Base-by-base conservation (phyloP, 768 basidiomycete genomes). In the Pisolithus marmoratus region DNA sequence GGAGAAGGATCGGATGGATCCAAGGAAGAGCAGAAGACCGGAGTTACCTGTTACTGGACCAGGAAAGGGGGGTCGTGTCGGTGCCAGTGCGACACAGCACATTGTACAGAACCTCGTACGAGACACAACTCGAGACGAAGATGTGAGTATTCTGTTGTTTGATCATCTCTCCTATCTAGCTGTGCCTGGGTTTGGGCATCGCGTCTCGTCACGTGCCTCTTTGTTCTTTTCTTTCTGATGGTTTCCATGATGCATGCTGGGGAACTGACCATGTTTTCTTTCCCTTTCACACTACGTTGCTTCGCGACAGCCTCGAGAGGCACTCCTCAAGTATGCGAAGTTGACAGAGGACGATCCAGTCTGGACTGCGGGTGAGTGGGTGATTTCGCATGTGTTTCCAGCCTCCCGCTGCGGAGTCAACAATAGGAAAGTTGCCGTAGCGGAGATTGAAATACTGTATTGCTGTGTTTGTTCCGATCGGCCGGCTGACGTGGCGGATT, bases 51-150 rank as follows among this genome's bases (percentile, higher is more conserved):
- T 99, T 49, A 86, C 79, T 56, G 96, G 96, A 12, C 94, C 93
- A 12, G 96, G 96, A 49, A 81, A 80, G 61, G 96, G 96, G 20
- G 96, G 96, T 49, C 75, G 96, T 38, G 90, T 99, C 38, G 96
- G 96, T 38, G 93, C 93, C 31, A 94, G 92, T 72, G 95, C 95
- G 17, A 97, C 93, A 46, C 94, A 97, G 61, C 94, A 97, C 65
- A 82, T 98, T 58, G 94, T 98, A 48, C 94, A 96, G 71, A 89
- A 92, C 64, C 72, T 98, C 67, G 92, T 98, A 56, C 79, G 90
- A 63, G 91, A 95, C 65, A 89, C 85, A 56, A 88, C 89, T 40
- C 74, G 93, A 60, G 91, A 92, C 72, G 86, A 95, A 71, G 95
- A 98, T 72, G 95, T 97, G 74, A 80, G 94, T 90, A 50, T 60